Evolutionary conservation across 176 grass and related monocot species (phyloP).

Genomic region (Avena atlantica): DNA sequence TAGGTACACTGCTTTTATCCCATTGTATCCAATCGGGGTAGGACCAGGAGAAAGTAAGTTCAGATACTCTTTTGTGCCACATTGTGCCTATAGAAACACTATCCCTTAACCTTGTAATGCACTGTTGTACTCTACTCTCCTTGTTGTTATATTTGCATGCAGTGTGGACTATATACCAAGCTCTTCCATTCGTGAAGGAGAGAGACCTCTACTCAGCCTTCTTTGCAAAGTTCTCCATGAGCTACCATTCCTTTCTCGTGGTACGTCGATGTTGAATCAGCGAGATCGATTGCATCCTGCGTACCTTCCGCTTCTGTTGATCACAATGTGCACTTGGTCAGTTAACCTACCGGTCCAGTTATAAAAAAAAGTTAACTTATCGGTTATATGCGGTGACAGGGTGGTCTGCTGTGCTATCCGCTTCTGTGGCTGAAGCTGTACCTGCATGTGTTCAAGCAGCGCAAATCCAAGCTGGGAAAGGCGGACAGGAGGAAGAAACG

Average conservation of each 20-base stretch:
- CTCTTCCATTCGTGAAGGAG: conserved; percentile 82
- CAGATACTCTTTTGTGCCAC: neutral
- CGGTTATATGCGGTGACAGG: conserved; percentile 42
- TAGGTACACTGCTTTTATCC: conserved; percentile 97
- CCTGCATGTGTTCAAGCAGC: conserved; percentile 89
- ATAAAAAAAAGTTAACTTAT: neutral
- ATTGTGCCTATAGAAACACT: neutral
- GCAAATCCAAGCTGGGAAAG: conserved; percentile 75
- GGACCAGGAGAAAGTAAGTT: conserved; percentile 96
- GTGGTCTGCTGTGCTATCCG: conserved; percentile 70
- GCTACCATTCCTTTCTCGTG: conserved; percentile 82
- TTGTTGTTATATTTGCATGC: conserved; percentile 26
- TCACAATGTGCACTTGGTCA: neutral
- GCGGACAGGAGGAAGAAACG: conserved; percentile 61
- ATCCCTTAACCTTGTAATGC: conserved; percentile 13
- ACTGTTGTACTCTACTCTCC: neutral
- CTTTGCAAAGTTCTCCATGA: conserved; percentile 72
- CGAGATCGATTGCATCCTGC: neutral
- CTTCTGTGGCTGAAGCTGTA: conserved; percentile 89
- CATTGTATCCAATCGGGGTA: conserved; percentile 86
- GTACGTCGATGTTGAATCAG: conserved; percentile 33
- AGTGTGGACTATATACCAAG: conserved; percentile 94
- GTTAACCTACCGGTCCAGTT: neutral
- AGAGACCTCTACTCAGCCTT: conserved; percentile 72
- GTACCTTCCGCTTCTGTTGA: neutral